phyloP scores from a whole-genome alignment of 768 basidiomycete species.

The Naganishia vishniacii region DNA sequence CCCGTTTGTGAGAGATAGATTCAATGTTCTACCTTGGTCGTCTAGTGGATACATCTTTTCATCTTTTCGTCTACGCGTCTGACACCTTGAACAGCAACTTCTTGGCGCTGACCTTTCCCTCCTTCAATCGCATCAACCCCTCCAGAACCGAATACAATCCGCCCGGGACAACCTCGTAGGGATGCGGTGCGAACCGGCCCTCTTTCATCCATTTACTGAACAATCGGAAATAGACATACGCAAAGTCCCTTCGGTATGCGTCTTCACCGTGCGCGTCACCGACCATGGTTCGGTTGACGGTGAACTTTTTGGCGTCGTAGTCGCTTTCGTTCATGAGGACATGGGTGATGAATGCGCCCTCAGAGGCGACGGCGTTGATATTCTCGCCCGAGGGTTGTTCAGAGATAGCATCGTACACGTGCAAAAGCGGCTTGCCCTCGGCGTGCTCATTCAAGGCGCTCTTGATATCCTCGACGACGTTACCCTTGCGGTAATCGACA shows the following conservation, averaged over 20 bases:
- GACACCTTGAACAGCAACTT: constrained; percentile 36
- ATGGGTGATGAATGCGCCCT: constrained; percentile 4
- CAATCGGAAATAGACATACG: constrained; percentile 13
- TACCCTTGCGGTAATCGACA: constrained; percentile 22
- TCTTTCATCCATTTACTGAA: constrained; percentile 10
- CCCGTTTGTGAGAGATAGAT: too few species aligned
- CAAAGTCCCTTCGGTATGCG: constrained; percentile 18
- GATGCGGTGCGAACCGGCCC: constrained; percentile 15
- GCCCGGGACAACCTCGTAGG: constrained; percentile 18
- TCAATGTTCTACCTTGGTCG: too few species aligned
- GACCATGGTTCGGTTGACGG: constrained; percentile 17
- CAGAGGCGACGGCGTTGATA: not conserved
- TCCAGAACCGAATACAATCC: constrained; percentile 13
- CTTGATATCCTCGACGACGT: constrained; percentile 24
- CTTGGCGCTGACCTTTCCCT: constrained; percentile 35
- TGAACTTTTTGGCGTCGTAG: constrained; percentile 5
- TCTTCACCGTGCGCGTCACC: constrained; percentile 8
- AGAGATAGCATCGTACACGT: constrained; percentile 20
- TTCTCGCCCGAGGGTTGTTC: constrained; percentile 12
- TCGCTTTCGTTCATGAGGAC: constrained; percentile 8
- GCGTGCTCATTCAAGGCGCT: constrained; percentile 11
- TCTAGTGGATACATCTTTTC: too few species aligned
- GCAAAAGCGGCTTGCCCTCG: constrained; percentile 3
- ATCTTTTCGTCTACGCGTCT: too few species aligned
- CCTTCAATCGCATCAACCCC: constrained; percentile 20